Evolutionary conservation across 1,284 basidiomycete genomes (phyloP), one percentile per base, ranked within the genome.

Genomic region (Bondarzewia mesenterica): DNA sequence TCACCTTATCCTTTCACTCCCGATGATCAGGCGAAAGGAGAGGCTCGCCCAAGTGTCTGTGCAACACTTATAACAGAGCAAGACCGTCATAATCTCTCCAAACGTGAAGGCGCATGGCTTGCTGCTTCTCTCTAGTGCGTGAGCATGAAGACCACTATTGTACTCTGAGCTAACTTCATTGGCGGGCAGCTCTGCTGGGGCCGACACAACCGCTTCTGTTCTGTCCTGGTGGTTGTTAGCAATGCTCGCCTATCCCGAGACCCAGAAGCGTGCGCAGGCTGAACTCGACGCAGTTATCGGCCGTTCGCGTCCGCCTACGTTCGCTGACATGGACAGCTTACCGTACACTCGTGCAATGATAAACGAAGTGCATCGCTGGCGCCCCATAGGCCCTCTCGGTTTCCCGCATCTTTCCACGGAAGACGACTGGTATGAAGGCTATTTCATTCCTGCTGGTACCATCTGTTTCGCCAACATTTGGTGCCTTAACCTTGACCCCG

Each of bases 401-500:
- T 18, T 53, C 7, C 48, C 53, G 4, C 56, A 55, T 37, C 37
- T 38, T 3, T 38, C 43, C 23, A 52, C 46, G 21, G 32, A 50
- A 26, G 59, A 58, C 32, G 53, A 57, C 38, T 42, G 46, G 5
- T 60, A 56, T 18, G 46, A 53, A 10, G 58, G 58, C 2, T 54
- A 52, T 23, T 49, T 52, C 26, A 59, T 60, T n/a, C 60, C 60
- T 1, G 54, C 52, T 26, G 55, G 53, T 4, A 47, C 59, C 2
- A 37, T 54, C 15, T 37, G 58, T 4, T 27, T 57, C 7, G 36
- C 42, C 7, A 59, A 58, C 36, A 22, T 47, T 2, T 53, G 50
- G 57, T 14, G 22, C 14, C 25, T 42, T 29, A 44, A 44, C n/a
- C 16, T n/a, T 22, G 48, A 44, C 32, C 42, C 42, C 12, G 40